Evolutionary conservation across 2,329 filamentous ascomycete genomes (phyloP).

Genomic region (Ascochyta viciae-villosae): DNA sequence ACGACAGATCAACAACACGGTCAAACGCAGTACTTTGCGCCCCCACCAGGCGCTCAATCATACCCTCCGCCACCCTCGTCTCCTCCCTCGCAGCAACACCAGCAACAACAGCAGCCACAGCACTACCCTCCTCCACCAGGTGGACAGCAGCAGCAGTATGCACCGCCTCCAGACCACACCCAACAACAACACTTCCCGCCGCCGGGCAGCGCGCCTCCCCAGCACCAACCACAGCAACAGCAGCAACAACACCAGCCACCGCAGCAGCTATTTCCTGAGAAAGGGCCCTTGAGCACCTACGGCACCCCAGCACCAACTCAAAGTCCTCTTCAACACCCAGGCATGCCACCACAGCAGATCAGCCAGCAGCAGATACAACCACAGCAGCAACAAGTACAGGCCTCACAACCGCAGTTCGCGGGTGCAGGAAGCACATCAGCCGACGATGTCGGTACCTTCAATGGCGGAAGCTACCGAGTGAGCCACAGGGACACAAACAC

Average conservation of each 20-base stretch:
- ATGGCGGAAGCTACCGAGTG: constrained; percentile 92
- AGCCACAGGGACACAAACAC: constrained; percentile 92
- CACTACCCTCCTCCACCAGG: constrained; percentile 44
- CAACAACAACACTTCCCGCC: constrained; percentile 39
- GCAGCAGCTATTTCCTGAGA: constrained; percentile 12
- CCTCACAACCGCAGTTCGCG: constrained; percentile 28
- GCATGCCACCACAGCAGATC: constrained; percentile 37
- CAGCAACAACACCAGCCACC: constrained; percentile 26
- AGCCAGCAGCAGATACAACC: constrained; percentile 39
- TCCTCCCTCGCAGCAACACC: constrained; percentile 37
- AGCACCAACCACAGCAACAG: constrained; percentile 40
- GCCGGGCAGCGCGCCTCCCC: constrained; percentile 32
- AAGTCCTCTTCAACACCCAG: constrained; percentile 42
- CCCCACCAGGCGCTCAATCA: constrained; percentile 43
- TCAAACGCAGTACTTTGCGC: constrained; percentile 49
- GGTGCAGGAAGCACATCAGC: constrained; percentile 60
- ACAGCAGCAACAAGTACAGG: constrained; percentile 42
- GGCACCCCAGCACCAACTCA: constrained; percentile 44
- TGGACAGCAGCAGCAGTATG: constrained; percentile 34
- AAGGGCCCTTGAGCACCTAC: constrained; percentile 33
- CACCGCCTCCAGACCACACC: constrained; percentile 39
- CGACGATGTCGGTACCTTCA: constrained; percentile 96
- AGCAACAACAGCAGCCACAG: constrained; percentile 27
- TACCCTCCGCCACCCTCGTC: constrained; percentile 47
- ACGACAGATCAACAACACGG: constrained; percentile 33